Conservation (phyloP, 257 asterid genomes). For the Solanum acaule region DNA sequence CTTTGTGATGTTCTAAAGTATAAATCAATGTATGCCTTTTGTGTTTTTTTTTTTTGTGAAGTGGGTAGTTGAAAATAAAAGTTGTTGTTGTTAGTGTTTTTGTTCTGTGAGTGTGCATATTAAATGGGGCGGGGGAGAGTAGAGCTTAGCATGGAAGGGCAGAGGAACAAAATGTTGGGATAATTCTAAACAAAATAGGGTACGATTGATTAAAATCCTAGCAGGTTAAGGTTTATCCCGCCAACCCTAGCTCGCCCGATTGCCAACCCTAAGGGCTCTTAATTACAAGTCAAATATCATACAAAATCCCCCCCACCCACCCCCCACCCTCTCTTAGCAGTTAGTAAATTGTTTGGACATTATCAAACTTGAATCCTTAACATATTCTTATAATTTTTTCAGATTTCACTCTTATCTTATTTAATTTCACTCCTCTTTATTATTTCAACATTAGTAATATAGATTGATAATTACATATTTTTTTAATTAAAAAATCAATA, state of each 20-base stretch:
- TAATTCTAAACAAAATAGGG: background rate
- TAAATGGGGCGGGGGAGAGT: background rate
- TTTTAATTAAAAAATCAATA: no score
- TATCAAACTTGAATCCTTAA: background rate
- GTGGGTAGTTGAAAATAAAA: background rate
- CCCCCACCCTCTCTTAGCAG: background rate
- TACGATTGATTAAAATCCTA: background rate
- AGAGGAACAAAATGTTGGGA: background rate
- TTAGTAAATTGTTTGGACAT: background rate
- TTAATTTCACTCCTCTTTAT: no score
- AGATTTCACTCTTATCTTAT: background rate
- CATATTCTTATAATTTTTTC: background rate
- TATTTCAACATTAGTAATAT: no score
- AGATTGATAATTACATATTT: no score
- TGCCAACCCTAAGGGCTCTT: background rate
- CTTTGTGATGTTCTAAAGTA: background rate
- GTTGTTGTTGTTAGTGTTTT: no score
- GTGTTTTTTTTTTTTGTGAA: background rate
- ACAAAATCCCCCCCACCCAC: background rate
- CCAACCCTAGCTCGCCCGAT: background rate
- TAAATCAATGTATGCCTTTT: background rate
- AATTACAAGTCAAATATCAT: background rate
- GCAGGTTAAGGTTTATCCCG: background rate
- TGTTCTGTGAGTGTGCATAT: background rate
- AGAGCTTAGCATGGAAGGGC: background rate